Base-by-base conservation (phyloP, 805 yeast species). In the Diddensiella caesifluorescens region DNA sequence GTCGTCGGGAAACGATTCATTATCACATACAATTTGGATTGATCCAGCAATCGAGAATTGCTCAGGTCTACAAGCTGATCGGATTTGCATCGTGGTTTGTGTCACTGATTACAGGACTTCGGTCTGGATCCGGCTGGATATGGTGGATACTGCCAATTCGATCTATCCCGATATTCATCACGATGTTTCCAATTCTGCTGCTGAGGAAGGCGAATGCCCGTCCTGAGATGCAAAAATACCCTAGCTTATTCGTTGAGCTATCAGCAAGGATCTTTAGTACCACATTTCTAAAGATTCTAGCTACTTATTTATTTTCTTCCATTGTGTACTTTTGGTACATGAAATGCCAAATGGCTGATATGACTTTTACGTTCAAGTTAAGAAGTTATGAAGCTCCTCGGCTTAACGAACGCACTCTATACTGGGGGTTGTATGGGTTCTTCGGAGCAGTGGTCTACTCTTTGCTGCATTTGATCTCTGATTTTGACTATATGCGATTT, bases 121-220 rank as follows among this genome's bases (percentile, higher is more conserved):
- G 15, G 4, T 22, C 44, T 15, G 25, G 18, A 13, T 30, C 42
- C 16, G 44, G 50, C 13, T 51, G 44, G 55, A 20, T 45, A 9
- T 47, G 47, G 48, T 39, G 35, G 50, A 19, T 37, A 20, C 43
- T 48, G 27, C 47, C 52, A 6, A 7, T 44, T 10, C 42, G 46
- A 3, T 26, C 38, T 10, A 6, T 47, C 10, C 41, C 47, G 7
- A 16, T 45, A 18, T 26, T 43, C 6, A 16, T 40, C 10, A 40
- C 41, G 4, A 31, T 31, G 7, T 33, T 48, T 18, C 20, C 42
- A 3, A 42, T 51, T 3, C 35, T 45, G 10, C 21, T 48, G 18
- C 27, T 48, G 38, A 35, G 55, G 23, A 51, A 50, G 36, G 34
- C 40, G 4, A 29, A 43, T 13, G 22, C 49, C 16, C 52, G 40